A percentile compares a stretch with the other conserved stretches of the same genome.
Evolutionary conservation across 116 monocot genomes (phyloP).

Genomic region (Trichopus zeylanicus): DNA sequence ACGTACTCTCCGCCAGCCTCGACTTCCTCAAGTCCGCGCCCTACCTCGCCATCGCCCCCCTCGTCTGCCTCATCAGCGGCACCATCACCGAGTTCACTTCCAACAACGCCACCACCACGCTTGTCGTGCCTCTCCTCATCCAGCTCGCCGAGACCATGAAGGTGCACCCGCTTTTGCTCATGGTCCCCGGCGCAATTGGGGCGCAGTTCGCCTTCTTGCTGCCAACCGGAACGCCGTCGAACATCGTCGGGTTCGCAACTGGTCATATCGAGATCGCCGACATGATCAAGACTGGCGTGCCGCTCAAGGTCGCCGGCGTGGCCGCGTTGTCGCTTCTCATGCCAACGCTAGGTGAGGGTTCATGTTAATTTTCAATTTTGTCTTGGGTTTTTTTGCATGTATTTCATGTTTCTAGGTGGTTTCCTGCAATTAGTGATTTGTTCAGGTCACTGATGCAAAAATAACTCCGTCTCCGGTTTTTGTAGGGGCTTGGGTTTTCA

Average conservation of each 20-base stretch:
- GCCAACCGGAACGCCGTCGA: slow-evolving; percentile 82
- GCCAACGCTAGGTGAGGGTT: slow-evolving; percentile 81
- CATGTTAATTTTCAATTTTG: no score
- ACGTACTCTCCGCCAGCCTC: slow-evolving; percentile 41
- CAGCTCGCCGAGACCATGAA: slow-evolving; percentile 57
- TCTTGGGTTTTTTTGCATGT: no score
- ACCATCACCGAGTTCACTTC: slow-evolving; percentile 82
- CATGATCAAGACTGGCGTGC: slow-evolving; percentile 65
- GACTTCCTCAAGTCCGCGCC: slow-evolving; percentile 62
- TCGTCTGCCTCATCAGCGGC: slow-evolving; percentile 57
- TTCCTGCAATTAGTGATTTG: no score
- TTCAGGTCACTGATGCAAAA: no score
- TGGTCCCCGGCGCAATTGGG: slow-evolving; percentile 78
- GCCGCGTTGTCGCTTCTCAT: slow-evolving; percentile 46
- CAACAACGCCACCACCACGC: slow-evolving; percentile 64
- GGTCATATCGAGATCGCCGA: slow-evolving; percentile 62
- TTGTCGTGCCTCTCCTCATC: slow-evolving; percentile 72
- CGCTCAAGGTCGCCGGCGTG: slow-evolving; percentile 57
- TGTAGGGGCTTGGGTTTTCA: no score
- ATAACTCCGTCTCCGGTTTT: no score
- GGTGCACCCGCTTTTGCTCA: slow-evolving; percentile 57
- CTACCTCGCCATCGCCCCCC: slow-evolving; percentile 34
- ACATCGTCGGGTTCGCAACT: slow-evolving; percentile 68
- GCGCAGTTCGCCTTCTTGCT: slow-evolving; percentile 73
- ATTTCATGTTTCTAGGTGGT: no score